These are phyloP conservation scores for Mortierella sp. DNA, from an alignment of 371 early-diverging fungal species.

Conservation along the genomic window DNA sequence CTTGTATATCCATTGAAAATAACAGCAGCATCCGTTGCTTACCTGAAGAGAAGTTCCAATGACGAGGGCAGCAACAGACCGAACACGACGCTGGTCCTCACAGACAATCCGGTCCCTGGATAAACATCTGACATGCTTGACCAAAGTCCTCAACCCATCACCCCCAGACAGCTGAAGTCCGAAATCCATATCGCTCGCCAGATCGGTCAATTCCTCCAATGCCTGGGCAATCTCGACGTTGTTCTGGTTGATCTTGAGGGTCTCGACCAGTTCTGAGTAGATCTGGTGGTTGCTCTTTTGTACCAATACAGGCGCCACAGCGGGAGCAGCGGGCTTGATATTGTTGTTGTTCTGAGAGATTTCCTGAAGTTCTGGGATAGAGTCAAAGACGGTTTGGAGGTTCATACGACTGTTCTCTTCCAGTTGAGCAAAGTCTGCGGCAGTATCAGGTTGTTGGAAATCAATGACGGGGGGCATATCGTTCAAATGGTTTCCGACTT, in stretches of 20 bases:
- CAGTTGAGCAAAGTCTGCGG: conserved; percentile 18
- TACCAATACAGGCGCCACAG: background rate
- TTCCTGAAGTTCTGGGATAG: conserved; percentile 40
- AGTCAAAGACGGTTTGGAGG: conserved; percentile 48
- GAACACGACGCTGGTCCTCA: conserved; percentile 24
- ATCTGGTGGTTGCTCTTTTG: conserved; percentile 41
- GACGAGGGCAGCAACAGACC: conserved; percentile 45
- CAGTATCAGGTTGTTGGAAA: conserved; percentile 11
- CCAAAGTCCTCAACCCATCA: conserved; percentile 39
- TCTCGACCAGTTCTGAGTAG: conserved; percentile 37
- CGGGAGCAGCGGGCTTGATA: background rate
- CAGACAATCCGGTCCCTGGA: conserved; percentile 33
- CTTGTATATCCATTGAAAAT: background rate
- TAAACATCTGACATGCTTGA: conserved; percentile 41
- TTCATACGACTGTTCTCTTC: conserved; percentile 38
- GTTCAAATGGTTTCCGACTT: conserved; percentile 6
- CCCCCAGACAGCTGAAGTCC: conserved; percentile 57
- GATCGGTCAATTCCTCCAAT: conserved; percentile 60
- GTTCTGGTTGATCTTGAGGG: conserved; percentile 29
- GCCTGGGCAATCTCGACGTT: conserved; percentile 31
- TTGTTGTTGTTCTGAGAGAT: background rate
- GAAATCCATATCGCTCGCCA: conserved; percentile 65
- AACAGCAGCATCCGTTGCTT: background rate
- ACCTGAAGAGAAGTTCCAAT: conserved; percentile 61
- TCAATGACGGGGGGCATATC: conserved; percentile 34